Base-by-base conservation (phyloP, 2,329 filamentous ascomycete genomes). In the Elsinoe fawcettii region DNA sequence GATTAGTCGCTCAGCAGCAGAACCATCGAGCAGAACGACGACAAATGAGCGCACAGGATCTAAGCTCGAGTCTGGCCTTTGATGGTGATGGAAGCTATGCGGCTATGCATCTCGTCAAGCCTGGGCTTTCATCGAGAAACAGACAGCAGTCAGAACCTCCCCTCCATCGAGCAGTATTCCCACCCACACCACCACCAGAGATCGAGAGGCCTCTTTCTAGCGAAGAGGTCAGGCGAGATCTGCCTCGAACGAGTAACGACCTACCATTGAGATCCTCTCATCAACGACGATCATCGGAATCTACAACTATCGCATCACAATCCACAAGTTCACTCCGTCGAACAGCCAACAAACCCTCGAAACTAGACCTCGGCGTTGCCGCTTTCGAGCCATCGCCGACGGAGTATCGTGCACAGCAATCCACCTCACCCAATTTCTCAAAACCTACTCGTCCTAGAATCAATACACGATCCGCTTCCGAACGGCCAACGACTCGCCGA, bases 101-200 rank as follows among this genome's bases (percentile, higher is more conserved):
- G 23, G 92, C 92, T 3, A 90, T 90, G 37, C 96, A 97, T 65
- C 82, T 97, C 7, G 92, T 97, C 60, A 93, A 93, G 69, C 86
- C 89, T 30, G 88, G 87, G 51, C 77, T 97, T 32, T 80, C 82
- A 64, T 92, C 87, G 67, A 83, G 88, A 62, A 74, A 74, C 62
- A 82, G 87, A 66, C 89, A 95, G 66, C 89, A 93, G 67, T 93
- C 88, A 16, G 90, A 93, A 67, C 89, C 90, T 7, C 88, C 89
- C 0, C 76, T 84, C 62, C 83, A 82, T 68, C 84, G 90, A 65
- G 88, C 88, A 65, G 82, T 92, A 61, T 96, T 97, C 75, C 93
- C 93, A 16, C 93, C 93, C n/a, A 97, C 93, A n/a, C 93, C 93
- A 39, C 93, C 93, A 5, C 93, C 93, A 5, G 93, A 99, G 76